Conservation (phyloP, 371 early-diverging fungal genomes). For the Funneliformis caledonium region DNA sequence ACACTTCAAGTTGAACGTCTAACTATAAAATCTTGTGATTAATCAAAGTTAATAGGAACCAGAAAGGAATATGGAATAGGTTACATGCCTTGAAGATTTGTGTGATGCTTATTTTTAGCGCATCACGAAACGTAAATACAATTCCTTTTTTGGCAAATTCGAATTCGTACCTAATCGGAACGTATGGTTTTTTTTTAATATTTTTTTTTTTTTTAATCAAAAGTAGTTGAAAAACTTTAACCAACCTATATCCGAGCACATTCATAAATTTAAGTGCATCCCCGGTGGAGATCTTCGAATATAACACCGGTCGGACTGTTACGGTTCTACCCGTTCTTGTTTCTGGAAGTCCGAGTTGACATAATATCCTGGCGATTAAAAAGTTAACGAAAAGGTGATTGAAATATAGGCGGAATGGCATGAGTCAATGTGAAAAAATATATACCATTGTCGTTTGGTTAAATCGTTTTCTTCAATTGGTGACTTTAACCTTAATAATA, state of each 20-base stretch:
- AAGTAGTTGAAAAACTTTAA: not conserved
- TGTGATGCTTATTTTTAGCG: slow-evolving; percentile 31
- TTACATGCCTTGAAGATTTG: slow-evolving; percentile 18
- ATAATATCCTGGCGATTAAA: slow-evolving; percentile 21
- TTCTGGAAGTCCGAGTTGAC: slow-evolving; percentile 36
- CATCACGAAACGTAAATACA: slow-evolving; percentile 23
- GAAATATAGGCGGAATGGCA: not conserved
- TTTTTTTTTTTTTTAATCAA: not conserved
- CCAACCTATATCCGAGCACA: slow-evolving; percentile 36
- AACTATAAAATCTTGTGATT: not conserved
- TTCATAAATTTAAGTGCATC: slow-evolving; percentile 34
- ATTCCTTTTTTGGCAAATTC: slow-evolving; percentile 30
- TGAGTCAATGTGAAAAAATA: not conserved
- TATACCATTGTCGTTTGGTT: slow-evolving; percentile 36
- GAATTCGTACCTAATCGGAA: not conserved
- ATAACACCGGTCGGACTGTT: slow-evolving; percentile 18
- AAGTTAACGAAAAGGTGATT: not conserved
- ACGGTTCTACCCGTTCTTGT: slow-evolving; percentile 2
- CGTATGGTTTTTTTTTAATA: not conserved
- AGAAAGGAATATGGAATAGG: not conserved
- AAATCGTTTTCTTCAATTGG: slow-evolving; percentile 33
- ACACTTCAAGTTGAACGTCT: slow-evolving; percentile 9
- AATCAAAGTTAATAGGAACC: not conserved
- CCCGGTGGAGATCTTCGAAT: slow-evolving; percentile 7
- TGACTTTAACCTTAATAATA: slow-evolving; percentile 34